Evolutionary conservation across 352 stramenopile species (phyloP), one percentile per base, ranked within the genome.

Genomic region (Elongisporangium undulatum): DNA sequence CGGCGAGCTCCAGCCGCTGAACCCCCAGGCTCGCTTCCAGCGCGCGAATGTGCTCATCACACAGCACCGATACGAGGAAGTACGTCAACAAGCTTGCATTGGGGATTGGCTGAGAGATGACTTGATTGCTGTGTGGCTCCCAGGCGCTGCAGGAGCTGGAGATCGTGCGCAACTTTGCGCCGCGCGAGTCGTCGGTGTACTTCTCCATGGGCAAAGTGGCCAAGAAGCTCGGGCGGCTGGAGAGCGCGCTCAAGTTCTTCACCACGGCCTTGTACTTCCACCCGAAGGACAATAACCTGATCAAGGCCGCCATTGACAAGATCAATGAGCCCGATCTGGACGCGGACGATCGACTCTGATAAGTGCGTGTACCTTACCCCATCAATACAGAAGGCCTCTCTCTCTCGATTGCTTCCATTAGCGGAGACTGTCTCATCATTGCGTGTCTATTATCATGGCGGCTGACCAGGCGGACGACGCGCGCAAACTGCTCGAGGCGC

Each of bases 241-340:
- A 99, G 51, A 87, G 98, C 52, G 96, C 96, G 4, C 96, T 99
- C 90, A 82, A 87, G 53, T 96, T 94, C 70, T 99, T 99, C 67
- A 97, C 97, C 49, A 97, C 90, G 39, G 97, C 97, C 5, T 76
- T 99, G 38, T 97, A 99, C 73, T 92, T 99, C 58, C 91, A 99
- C 65, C 96, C 95, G 6, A 99, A 99, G 72, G 96, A 99, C 80
- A 97, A 95, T 62, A 97, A 98, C 68, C 68, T 98, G 21, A 98
- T 99, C 74, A 98, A 98, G 69, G 74, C 85, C 23, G 94, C 95
- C 26, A 98, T 99, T 59, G 96, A 98, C 67, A 88, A 91, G 63
- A 87, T 94, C 67, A 84, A 92, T 62, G 82, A 92, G 51, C 65
- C 78, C 7, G 80, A 89, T 29, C 62, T 45, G 34, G 34, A 45